Evolutionary conservation across 108 stramenopile genomes (phyloP).

Genomic region (Cyclotella baltica): DNA sequence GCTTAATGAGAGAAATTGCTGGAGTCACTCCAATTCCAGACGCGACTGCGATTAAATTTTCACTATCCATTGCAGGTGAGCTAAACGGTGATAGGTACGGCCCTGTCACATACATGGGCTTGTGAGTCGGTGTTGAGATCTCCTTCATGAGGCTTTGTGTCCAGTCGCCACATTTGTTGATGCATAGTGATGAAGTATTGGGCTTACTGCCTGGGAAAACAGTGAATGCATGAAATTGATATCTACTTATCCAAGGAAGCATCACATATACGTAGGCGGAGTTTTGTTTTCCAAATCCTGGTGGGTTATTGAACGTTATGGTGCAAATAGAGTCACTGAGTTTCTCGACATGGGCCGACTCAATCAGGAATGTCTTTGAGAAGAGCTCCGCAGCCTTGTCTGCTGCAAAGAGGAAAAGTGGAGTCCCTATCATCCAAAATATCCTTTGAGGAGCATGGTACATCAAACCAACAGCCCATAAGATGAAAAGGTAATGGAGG

Average conservation of each 20-base stretch:
- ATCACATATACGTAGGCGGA: conserved; percentile 49
- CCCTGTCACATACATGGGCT: conserved; percentile 44
- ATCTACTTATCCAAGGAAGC: conserved; percentile 43
- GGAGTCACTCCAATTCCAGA: conserved; percentile 57
- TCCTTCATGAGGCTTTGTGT: conserved; percentile 39
- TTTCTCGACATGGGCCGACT: conserved; percentile 30
- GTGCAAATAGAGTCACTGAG: conserved; percentile 36
- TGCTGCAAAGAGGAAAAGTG: conserved; percentile 15
- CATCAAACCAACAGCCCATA: conserved; percentile 31
- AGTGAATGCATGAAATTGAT: conserved; percentile 52
- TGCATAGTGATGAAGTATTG: conserved; percentile 39
- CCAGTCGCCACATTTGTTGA: conserved; percentile 50
- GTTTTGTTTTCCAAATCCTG: conserved; percentile 48
- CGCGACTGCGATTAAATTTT: conserved; percentile 46
- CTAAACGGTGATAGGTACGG: conserved; percentile 49
- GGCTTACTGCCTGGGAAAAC: conserved; percentile 41
- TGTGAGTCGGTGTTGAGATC: conserved; percentile 35
- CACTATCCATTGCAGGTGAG: conserved; percentile 44
- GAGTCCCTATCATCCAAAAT: conserved; percentile 32
- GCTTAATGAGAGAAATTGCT: conserved; percentile 38
- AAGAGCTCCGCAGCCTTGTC: conserved; percentile 23
- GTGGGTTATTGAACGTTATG: conserved; percentile 44
- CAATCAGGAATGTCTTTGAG: conserved; percentile 21
- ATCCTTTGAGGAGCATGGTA: conserved; percentile 36
- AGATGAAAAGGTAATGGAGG: conserved; percentile 25